Evolutionary conservation across 495 filamentous ascomycete genomes (phyloP).

Genomic region (Collariella sp.): DNA sequence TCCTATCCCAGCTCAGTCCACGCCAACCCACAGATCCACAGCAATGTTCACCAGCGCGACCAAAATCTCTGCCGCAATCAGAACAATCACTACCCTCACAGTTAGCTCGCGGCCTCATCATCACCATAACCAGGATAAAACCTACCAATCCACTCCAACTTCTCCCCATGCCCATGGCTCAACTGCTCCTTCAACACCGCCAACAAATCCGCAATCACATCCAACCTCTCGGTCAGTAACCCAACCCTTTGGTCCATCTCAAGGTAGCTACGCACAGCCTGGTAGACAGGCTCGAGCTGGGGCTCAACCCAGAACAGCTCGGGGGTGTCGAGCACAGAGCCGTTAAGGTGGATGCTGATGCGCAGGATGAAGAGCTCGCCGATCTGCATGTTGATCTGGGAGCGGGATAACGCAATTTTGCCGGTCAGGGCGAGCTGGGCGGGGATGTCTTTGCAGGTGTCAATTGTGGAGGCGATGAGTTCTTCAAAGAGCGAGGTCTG

Average conservation of each 20-base stretch:
- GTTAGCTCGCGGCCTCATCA: background rate
- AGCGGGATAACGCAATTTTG: slow-evolving; percentile 72
- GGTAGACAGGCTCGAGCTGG: slow-evolving; percentile 89
- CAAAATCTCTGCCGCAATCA: slow-evolving; percentile 92
- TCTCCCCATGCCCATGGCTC: slow-evolving; percentile 92
- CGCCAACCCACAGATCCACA: slow-evolving; percentile 84
- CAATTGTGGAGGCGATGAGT: slow-evolving; percentile 85
- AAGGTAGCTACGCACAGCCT: slow-evolving; percentile 86
- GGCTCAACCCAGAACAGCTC: slow-evolving; percentile 98
- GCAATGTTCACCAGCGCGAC: slow-evolving; percentile 93
- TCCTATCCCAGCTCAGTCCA: slow-evolving; percentile 47
- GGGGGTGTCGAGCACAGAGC: slow-evolving; percentile 91
- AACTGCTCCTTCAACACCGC: slow-evolving; percentile 94
- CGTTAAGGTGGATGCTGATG: slow-evolving; percentile 97
- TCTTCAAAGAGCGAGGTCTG: slow-evolving; percentile 97
- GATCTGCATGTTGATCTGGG: slow-evolving; percentile 96
- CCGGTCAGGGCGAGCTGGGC: slow-evolving; percentile 84
- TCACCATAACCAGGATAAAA: slow-evolving; percentile 7
- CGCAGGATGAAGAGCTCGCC: slow-evolving; percentile 94
- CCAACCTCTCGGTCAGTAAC: slow-evolving; percentile 77
- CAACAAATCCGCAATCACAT: slow-evolving; percentile 89
- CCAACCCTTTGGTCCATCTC: slow-evolving; percentile 97
- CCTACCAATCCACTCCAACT: slow-evolving; percentile 90
- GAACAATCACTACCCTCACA: slow-evolving; percentile 61
- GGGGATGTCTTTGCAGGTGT: slow-evolving; percentile 80